Evolutionary conservation across 257 asterid genomes (phyloP), one percentile per base, ranked within the genome.

Genomic region (Solanum clarkiae): DNA sequence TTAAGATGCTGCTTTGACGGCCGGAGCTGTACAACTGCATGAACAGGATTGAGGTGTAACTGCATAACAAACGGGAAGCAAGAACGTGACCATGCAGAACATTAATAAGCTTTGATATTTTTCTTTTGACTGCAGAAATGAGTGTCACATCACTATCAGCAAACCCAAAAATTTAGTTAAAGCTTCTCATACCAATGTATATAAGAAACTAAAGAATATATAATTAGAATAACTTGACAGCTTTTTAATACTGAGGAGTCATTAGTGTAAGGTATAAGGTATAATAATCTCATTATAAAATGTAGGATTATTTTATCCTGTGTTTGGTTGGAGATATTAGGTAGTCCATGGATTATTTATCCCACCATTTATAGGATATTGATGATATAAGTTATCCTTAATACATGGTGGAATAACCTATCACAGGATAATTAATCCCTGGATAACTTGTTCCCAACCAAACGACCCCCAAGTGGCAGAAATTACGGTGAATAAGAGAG

Each of bases 1-100:
- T 87, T 89, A 42, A 85, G 91, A 87, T 90, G 94, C 22, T 80
- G 70, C 93, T 89, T 84, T 13, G 98, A 92, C 87, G 98, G 95
- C 85, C 98, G 94, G 69, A 96, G 97, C 89, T 96, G 99, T 70
- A 93, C 92, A 80, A 92, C 92, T 86, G 97, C 91, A 86, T 95
- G 94, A 88, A 96, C 65, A 85, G 96, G 98, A 86, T 88, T 92
- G 92, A 95, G 91, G 95, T 93, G 93, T 84, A 96, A 89, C 99
- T 96, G 94, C 95, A 92, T 62, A 80, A 88, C 81, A 89, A 84
- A 89, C 72, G 68, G 54, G 60, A 65, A 84, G 63, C 42, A 63
- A 81, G 81, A 77, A 24, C 14, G 62, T 77, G 44, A 51, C 82
- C 5, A 51, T 51, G 47, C 26, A 51, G 82, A 77, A 51, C 82